Conservation (phyloP, 169 alveolate genomes). For the Eimeria falciformis region DNA sequence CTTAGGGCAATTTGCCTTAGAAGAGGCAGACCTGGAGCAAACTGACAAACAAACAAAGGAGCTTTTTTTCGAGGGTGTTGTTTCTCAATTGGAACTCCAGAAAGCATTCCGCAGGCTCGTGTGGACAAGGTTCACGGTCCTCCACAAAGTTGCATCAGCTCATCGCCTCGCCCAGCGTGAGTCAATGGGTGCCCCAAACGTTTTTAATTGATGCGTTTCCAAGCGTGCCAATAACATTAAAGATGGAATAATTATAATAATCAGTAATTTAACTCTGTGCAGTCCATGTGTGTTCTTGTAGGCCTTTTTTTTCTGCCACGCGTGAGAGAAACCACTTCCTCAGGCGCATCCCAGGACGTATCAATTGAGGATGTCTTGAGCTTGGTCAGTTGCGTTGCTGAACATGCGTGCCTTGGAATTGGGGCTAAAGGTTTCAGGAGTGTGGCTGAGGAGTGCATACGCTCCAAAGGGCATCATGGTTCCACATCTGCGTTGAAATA, state of each 20-base stretch:
- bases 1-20: conserved; percentile 25
- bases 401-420: conserved; percentile 43
- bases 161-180: conserved; percentile 51
- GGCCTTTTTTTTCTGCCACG: conserved; percentile 37
- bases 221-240: no score
- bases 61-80: neutral
- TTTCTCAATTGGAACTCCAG: conserved; percentile 29
- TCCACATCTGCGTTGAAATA: conserved; percentile 7
- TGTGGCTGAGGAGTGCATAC: conserved; percentile 1
- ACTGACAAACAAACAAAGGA: conserved; percentile 22
- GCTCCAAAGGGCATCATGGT: neutral
- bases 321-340: neutral
- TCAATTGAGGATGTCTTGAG: neutral
- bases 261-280: neutral
- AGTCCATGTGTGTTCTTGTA: neutral
- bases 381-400: conserved; percentile 11
- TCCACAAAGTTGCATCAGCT: conserved; percentile 37
- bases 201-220: no score
- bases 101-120: conserved; percentile 24
- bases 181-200: no score
- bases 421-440: conserved; percentile 9
- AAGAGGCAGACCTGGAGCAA: neutral
- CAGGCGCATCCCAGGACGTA: neutral
- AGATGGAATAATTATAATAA: neutral
- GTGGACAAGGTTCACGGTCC: conserved; percentile 11